Conservation (phyloP, 495 filamentous ascomycete genomes). For the Amorphotheca resinae region DNA sequence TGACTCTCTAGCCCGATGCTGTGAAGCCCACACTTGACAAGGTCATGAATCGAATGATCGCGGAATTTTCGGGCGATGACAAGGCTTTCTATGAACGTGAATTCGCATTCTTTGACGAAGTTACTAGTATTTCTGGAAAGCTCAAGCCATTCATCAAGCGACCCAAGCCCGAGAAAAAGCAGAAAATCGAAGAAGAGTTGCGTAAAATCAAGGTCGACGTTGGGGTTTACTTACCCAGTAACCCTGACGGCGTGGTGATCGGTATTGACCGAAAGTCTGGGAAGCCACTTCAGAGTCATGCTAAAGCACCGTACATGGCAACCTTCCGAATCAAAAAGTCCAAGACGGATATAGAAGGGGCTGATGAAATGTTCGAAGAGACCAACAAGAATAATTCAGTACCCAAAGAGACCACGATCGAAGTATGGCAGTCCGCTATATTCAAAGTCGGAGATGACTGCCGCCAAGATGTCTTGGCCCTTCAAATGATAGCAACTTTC, state of each 20-base stretch:
- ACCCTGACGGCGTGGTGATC: constrained; percentile 91
- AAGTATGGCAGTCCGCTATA: constrained; percentile 97
- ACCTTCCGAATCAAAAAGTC: constrained; percentile 92
- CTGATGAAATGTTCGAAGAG: constrained; percentile 31
- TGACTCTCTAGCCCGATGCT: constrained; percentile 56
- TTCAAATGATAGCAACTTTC: constrained; percentile 97
- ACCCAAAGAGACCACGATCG: constrained; percentile 42
- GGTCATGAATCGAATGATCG: constrained; percentile 71
- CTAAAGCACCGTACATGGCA: constrained; percentile 97
- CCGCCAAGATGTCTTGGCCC: constrained; percentile 87
- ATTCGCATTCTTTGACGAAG: constrained; percentile 95
- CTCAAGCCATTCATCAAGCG: constrained; percentile 86
- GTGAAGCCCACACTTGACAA: constrained; percentile 88
- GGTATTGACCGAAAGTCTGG: constrained; percentile 96
- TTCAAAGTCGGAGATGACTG: constrained; percentile 99
- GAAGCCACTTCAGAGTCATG: constrained; percentile 92
- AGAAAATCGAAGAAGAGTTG: constrained; percentile 97
- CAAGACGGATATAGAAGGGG: constrained; percentile 31
- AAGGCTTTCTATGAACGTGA: constrained; percentile 84
- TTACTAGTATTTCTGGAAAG: constrained; percentile 90
- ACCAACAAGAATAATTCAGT: constrained; percentile 8
- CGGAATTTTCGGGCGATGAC: constrained; percentile 68
- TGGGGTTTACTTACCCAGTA: constrained; percentile 92
- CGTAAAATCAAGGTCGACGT: constrained; percentile 94
- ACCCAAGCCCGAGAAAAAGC: constrained; percentile 93